Conservation (phyloP, 1,139 yeast species). For the Candida glucosophila region DNA sequence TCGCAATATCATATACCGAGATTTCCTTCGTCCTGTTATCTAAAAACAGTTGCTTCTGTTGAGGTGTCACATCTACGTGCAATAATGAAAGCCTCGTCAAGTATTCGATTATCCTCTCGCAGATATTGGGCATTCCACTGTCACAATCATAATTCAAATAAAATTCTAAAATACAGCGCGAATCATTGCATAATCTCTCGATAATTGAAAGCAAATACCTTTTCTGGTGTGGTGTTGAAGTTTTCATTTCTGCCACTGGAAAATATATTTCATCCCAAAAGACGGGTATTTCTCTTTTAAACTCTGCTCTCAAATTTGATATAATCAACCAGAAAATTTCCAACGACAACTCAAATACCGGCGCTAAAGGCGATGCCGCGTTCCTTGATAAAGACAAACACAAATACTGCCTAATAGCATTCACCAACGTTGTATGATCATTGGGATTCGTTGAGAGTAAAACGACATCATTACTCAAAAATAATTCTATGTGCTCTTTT, state of each 20-base stretch:
- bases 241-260: constrained; percentile 86
- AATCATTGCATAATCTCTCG: constrained; percentile 77
- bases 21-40: constrained; percentile 55
- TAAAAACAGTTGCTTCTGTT: constrained; percentile 57
- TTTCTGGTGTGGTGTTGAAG: constrained; percentile 89
- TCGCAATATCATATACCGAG: constrained; percentile 66
- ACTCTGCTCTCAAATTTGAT: constrained; percentile 75
- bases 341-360: constrained; percentile 84
- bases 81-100: constrained; percentile 66
- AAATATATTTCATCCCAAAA: constrained; percentile 89
- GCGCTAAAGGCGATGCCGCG: constrained; percentile 86
- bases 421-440: constrained; percentile 57
- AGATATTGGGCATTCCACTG: constrained; percentile 70
- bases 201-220: constrained; percentile 73
- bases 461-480: constrained; percentile 56
- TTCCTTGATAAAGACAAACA: constrained; percentile 81
- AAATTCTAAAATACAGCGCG: constrained; percentile 83
- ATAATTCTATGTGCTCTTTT: constrained; percentile 77
- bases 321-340: constrained; percentile 91
- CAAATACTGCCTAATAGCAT: constrained; percentile 77
- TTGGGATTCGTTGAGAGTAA: constrained; percentile 49
- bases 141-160: constrained; percentile 96
- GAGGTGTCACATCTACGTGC: constrained; percentile 62
- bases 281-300: constrained; percentile 89
- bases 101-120: constrained; percentile 74